These are phyloP conservation scores for Salvia hispanica DNA, from an alignment of 257 asterid genomes.

Conservation along the genomic window DNA sequence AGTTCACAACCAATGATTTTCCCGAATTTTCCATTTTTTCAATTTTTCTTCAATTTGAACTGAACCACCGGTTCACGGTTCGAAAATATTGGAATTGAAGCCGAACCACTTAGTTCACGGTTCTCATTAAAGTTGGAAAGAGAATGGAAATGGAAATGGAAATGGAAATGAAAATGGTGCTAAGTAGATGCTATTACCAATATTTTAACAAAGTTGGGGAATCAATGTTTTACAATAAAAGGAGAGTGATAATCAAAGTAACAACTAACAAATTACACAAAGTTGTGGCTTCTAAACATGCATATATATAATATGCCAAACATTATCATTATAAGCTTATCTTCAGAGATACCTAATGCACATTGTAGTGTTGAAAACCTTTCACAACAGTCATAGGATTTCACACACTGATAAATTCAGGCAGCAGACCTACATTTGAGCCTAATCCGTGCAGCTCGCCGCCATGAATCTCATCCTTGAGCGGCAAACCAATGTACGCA, in stretches of 20 bases:
- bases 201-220: background rate
- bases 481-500: background rate
- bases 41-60: too few species aligned
- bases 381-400: background rate
- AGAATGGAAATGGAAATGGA: too few species aligned
- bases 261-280: constrained; percentile 2
- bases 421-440: background rate
- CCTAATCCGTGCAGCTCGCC: constrained; percentile 1
- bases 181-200: too few species aligned
- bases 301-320: background rate
- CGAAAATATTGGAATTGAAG: too few species aligned
- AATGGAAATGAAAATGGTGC: too few species aligned
- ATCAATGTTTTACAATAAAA: background rate
- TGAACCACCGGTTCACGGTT: too few species aligned
- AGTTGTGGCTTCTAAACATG: constrained; percentile 7
- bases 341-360: background rate
- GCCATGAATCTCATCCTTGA: background rate
- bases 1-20: too few species aligned
- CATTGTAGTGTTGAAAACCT: background rate
- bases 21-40: too few species aligned
- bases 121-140: too few species aligned
- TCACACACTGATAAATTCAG: background rate
- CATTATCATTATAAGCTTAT: background rate
- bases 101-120: too few species aligned
- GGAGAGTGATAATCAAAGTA: background rate